Percentiles rank a stretch among this genome's conserved stretches.
phyloP scores from a whole-genome alignment of 2,329 filamentous ascomycete genomes.

The Dothiorella sarmentorum region DNA sequence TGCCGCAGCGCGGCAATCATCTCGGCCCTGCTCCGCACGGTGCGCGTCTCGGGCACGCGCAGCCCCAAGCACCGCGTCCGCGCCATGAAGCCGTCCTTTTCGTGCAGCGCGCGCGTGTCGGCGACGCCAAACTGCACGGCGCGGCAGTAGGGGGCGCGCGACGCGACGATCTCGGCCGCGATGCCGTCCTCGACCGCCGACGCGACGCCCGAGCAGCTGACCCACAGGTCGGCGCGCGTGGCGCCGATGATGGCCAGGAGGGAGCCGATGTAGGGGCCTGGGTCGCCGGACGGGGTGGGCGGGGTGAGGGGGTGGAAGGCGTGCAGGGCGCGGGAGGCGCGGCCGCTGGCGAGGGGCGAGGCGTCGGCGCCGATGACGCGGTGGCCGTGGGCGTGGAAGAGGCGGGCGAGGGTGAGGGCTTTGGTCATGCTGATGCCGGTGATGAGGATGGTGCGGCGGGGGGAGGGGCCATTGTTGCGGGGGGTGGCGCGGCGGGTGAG shows the following conservation, averaged over 20 bases:
- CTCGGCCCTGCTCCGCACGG: constrained; percentile 52
- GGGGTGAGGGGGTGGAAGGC: constrained; percentile 52
- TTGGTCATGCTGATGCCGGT: constrained; percentile 72
- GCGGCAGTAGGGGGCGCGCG: constrained; percentile 57
- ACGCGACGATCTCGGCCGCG: constrained; percentile 53
- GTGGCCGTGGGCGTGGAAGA: constrained; percentile 59
- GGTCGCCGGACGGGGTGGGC: constrained; percentile 24
- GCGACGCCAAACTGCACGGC: constrained; percentile 61
- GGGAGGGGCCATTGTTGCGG: neutral
- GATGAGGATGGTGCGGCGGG: constrained; percentile 58
- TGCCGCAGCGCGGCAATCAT: constrained; percentile 50
- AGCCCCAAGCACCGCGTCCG: constrained; percentile 49
- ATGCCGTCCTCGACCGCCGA: constrained; percentile 63
- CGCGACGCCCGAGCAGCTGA: constrained; percentile 67
- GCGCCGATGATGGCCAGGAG: constrained; percentile 57
- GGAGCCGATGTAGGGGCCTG: constrained; percentile 49
- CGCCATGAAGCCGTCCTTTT: constrained; percentile 63
- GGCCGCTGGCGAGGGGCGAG: constrained; percentile 41
- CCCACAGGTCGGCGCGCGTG: constrained; percentile 67
- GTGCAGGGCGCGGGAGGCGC: constrained; percentile 56
- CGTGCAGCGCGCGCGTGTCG: constrained; percentile 57
- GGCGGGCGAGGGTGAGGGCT: constrained; percentile 62
- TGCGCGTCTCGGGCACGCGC: constrained; percentile 42
- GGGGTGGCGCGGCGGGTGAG: constrained; percentile 23
- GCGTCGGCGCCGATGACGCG: constrained; percentile 71